Evolutionary conservation across 2,329 filamentous ascomycete genomes (phyloP).

Genomic region (Aureobasidium sp.): DNA sequence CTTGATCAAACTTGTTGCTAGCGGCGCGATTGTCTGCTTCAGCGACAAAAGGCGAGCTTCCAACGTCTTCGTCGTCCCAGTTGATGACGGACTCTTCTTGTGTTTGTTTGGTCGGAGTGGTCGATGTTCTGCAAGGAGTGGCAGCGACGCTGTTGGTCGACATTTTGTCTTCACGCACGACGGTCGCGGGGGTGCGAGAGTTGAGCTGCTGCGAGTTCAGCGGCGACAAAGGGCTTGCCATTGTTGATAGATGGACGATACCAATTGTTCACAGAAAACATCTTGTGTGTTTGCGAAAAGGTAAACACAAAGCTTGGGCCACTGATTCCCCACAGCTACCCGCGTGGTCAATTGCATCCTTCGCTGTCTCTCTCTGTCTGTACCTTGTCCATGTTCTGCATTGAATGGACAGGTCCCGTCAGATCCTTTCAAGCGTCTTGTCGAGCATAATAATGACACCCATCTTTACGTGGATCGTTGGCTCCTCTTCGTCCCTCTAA

Average conservation of each 20-base stretch:
- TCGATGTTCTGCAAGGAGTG: constrained; percentile 1
- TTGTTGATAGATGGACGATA: neutral
- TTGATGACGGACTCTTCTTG: constrained; percentile 18
- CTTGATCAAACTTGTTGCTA: constrained; percentile 15
- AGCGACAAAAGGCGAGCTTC: constrained; percentile 41
- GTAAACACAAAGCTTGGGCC: neutral
- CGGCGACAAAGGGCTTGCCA: constrained; percentile 13
- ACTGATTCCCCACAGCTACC: neutral
- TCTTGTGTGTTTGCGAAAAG: neutral
- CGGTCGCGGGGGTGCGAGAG: neutral
- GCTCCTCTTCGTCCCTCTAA: too few species aligned
- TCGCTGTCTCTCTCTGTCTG: neutral
- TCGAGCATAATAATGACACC: too few species aligned
- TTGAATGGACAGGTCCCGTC: neutral
- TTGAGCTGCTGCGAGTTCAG: constrained; percentile 7
- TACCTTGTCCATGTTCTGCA: neutral
- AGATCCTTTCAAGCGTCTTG: neutral
- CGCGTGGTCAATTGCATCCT: neutral
- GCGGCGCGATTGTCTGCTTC: constrained; percentile 29
- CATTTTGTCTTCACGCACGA: constrained; percentile 1
- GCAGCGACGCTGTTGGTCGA: neutral
- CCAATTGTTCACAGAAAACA: neutral
- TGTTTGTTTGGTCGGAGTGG: constrained; percentile 6
- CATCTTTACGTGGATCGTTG: too few species aligned
- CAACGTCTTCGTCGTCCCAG: constrained; percentile 30